Percentiles rank a stretch among this genome's conserved stretches.
These are phyloP conservation scores for Eucalyptus coolabah DNA, from an alignment of 345 rosid species.

Conservation along the genomic window DNA sequence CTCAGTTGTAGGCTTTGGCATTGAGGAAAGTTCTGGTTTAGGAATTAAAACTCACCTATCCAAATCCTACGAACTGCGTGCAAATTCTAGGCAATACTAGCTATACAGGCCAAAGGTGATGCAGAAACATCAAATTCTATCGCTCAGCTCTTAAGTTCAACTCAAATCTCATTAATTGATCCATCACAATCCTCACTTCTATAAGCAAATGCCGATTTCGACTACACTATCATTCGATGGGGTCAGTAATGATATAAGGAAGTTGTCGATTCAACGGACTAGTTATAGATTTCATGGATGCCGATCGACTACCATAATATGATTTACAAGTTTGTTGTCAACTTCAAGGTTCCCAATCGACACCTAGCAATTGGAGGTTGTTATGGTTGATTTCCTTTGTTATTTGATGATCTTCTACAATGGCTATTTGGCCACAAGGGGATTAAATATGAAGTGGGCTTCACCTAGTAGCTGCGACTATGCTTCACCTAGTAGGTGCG, in stretches of 20 bases:
- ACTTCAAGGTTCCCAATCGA: background rate
- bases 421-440: background rate
- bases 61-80: background rate
- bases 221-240: background rate
- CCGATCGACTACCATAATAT: background rate
- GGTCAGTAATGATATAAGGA: background rate
- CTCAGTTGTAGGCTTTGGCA: background rate
- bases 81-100: background rate
- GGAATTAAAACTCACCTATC: background rate
- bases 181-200: background rate
- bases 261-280: background rate
- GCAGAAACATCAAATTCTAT: background rate
- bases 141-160: background rate
- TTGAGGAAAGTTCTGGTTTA: background rate
- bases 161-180: background rate
- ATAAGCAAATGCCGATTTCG: background rate
- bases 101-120: background rate
- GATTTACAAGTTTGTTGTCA: background rate
- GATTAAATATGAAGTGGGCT: background rate
- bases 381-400: background rate
- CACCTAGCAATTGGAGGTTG: background rate
- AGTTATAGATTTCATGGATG: background rate
- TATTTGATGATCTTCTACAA: background rate
- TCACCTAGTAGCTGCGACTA: background rate
- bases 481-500: background rate